Base-by-base conservation (phyloP, 2,329 filamentous ascomycete genomes). In the Mariannaea sp. region DNA sequence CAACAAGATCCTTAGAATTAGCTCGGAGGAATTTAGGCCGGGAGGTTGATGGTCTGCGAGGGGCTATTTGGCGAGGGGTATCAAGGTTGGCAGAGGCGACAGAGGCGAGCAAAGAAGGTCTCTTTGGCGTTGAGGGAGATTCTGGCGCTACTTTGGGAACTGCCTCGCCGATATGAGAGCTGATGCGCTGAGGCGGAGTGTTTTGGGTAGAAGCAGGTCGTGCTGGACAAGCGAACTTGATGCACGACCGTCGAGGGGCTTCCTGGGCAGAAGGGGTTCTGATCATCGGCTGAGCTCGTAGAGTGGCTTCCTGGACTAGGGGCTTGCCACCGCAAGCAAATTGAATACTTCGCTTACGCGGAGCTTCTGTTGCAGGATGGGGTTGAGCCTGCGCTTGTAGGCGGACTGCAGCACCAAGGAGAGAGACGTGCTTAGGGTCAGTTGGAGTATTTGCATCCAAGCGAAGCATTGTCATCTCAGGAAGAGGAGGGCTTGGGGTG, bases 401-500 rank as follows among this genome's bases (percentile, higher is more conserved):
- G 54, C 45, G 58, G 22, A 63, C 61, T 46, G 59, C 57, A 22
- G 68, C 62, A 27, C 58, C 58, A 26, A 66, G 54, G 4, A 66
- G 52, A 19, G 67, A 61, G 17, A 59, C 54, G 12, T 65, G 49
- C 49, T 70, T 70, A 30, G 58, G 43, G 8, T 69, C 65, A 14
- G 55, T 35, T 17, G 58, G 53, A 40, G 68, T 38, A 45, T 70
- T 66, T 54, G 72, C 56, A 35, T 73, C 68, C 27, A 80, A 59
- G 20, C 72, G 74, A 7, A 74, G 68, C 49, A 80, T 77, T 16
- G 76, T 74, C 46, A 83, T 77, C 14, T 85, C 80, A 4, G 85
- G 85, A 3, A 87, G 78, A n/a, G 91, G 91, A 14, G 94, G 93
- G 68, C 93, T 97, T 1, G 92, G 91, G 0, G 91, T 93, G 70